phyloP scores from a whole-genome alignment of 176 grass and related monocot genomes.

The Miscanthus lutarioriparius region DNA sequence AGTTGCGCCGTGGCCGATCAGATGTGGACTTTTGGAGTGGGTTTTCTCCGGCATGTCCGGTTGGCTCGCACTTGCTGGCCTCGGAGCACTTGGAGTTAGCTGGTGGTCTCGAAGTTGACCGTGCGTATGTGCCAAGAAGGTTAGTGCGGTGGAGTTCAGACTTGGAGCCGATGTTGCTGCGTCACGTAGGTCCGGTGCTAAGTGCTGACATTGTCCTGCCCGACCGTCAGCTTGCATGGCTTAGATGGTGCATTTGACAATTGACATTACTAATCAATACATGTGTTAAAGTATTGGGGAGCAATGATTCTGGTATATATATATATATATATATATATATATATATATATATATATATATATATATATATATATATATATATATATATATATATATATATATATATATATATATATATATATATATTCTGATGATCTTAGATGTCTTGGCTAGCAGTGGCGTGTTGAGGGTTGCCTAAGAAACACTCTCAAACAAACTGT shows the following conservation, averaged over 20 bases:
- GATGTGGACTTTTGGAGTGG: slow-evolving; percentile 21
- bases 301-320: slow-evolving; percentile 4
- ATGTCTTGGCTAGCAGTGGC: no score
- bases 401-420: no score
- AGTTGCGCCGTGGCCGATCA: background rate
- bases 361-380: no score
- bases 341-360: no score
- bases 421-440: no score
- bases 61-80: slow-evolving; percentile 37
- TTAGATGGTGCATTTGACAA: background rate
- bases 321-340: no score
- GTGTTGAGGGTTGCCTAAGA: background rate
- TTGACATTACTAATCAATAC: background rate
- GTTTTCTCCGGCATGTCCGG: slow-evolving; percentile 36
- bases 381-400: no score
- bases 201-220: background rate
- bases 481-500: no score
- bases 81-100: background rate
- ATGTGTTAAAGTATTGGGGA: background rate
- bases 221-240: slow-evolving; percentile 7
- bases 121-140: background rate
- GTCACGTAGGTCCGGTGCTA: background rate
- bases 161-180: background rate
- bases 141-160: background rate
- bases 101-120: background rate